Evolutionary conservation across 2,329 filamentous ascomycete genomes (phyloP).

Genomic region (Achaetomium macrosporum): DNA sequence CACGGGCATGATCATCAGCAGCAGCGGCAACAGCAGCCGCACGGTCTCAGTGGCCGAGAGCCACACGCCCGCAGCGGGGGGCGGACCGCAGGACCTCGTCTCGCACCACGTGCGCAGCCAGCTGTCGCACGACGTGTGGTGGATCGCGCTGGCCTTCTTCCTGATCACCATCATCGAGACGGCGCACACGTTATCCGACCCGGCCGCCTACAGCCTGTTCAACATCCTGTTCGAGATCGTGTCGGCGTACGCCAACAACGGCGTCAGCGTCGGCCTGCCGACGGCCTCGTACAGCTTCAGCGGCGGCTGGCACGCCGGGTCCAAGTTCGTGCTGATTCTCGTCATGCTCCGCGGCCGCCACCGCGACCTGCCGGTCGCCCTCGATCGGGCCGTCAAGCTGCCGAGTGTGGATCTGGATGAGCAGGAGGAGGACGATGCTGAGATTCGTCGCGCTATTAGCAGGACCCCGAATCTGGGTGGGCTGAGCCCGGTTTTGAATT

Average conservation of each 20-base stretch:
- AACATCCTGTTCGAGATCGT: constrained; percentile 53
- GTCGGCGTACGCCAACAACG: constrained; percentile 54
- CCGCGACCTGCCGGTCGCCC: constrained; percentile 48
- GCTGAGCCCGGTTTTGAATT: not conserved
- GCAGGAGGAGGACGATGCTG: constrained; percentile 38
- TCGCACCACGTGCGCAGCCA: constrained; percentile 53
- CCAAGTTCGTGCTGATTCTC: constrained; percentile 51
- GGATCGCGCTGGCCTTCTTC: constrained; percentile 54
- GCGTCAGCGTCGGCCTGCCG: constrained; percentile 50
- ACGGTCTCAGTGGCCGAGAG: constrained; percentile 35
- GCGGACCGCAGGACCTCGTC: constrained; percentile 43
- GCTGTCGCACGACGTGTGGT: constrained; percentile 61
- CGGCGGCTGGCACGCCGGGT: constrained; percentile 47
- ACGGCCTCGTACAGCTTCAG: constrained; percentile 48
- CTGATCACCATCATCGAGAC: constrained; percentile 55
- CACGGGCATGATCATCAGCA: not conserved
- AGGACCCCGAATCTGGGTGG: not conserved
- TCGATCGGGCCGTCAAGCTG: constrained; percentile 47
- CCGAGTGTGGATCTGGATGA: constrained; percentile 32
- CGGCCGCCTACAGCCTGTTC: constrained; percentile 50
- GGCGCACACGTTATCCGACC: constrained; percentile 45
- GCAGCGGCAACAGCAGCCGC: constrained; percentile 26
- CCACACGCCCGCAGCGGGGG: constrained; percentile 17
- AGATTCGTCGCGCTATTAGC: constrained; percentile 34
- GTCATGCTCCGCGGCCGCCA: constrained; percentile 53